These are phyloP conservation scores for Diaporthe vaccinii DNA, from an alignment of 2,329 filamentous ascomycete genomes.

Conservation along the genomic window DNA sequence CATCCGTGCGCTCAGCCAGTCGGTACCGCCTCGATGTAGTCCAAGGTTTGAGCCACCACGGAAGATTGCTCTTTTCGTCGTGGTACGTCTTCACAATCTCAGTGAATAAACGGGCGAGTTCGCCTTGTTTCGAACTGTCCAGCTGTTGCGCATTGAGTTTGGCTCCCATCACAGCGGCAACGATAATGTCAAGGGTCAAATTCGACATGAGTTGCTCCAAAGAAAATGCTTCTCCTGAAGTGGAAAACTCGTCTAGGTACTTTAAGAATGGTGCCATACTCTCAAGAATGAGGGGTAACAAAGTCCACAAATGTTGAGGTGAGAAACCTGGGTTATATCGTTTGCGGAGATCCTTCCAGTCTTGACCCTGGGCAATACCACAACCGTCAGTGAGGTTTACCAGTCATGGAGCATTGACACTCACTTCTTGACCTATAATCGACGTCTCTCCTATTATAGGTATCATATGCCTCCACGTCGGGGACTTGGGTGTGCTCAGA, in stretches of 20 bases:
- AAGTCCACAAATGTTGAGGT: slow-evolving; percentile 1
- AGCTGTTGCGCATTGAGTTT: not conserved
- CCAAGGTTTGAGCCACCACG: not conserved
- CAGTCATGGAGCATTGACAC: not conserved
- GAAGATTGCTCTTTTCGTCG: slow-evolving; percentile 20
- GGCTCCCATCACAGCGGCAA: not conserved
- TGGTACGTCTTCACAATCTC: not conserved
- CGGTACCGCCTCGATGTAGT: not conserved
- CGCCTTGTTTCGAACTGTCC: not conserved
- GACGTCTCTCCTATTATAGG: not conserved
- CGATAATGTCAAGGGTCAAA: slow-evolving; percentile 1
- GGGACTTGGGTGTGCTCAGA: slow-evolving; percentile 11
- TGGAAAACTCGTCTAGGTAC: not conserved
- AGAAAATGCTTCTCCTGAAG: not conserved
- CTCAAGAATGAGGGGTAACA: not conserved
- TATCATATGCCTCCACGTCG: slow-evolving; percentile 12
- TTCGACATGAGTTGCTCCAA: not conserved
- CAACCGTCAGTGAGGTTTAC: not conserved
- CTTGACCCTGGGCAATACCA: not conserved
- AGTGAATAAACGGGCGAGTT: not conserved
- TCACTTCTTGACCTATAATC: not conserved
- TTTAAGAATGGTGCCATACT: not conserved
- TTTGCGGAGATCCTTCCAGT: slow-evolving; percentile 15
- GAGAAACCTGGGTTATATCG: slow-evolving; percentile 6
- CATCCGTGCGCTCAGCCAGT: not conserved